Conservation (phyloP, 2,329 filamentous ascomycete species). For the Myriosclerotinia scirpicola region DNA sequence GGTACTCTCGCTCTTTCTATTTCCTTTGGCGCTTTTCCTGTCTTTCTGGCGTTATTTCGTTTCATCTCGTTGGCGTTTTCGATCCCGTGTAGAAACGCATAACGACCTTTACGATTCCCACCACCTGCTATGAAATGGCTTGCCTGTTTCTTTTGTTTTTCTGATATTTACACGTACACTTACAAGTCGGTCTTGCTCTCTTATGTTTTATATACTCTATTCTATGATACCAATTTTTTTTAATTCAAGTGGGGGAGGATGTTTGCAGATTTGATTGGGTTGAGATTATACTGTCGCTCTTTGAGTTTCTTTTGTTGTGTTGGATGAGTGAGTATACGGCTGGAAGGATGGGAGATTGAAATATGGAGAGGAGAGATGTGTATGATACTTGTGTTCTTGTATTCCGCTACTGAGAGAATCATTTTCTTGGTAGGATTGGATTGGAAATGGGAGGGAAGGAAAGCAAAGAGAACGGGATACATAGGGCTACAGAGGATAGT, state of each 20-base stretch:
- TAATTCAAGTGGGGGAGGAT: background rate
- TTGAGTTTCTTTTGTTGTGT: background rate
- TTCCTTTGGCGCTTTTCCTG: background rate
- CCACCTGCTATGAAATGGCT: background rate
- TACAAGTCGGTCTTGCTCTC: too few relatives aligned
- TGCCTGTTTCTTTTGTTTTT: background rate
- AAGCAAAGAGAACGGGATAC: background rate
- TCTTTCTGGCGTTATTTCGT: background rate
- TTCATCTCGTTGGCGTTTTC: background rate
- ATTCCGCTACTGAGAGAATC: too few relatives aligned
- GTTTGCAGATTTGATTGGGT: background rate
- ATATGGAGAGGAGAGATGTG: background rate
- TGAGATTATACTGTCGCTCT: background rate
- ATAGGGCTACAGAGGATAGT: background rate
- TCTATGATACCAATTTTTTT: conserved; percentile 17
- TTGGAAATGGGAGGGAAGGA: too few relatives aligned
- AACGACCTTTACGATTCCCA: conserved; percentile 12
- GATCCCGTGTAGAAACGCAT: background rate
- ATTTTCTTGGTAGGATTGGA: too few relatives aligned
- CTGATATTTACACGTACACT: background rate
- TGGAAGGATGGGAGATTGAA: conserved; percentile 2
- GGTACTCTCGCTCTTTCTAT: background rate
- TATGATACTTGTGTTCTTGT: background rate
- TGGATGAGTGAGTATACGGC: too few relatives aligned
- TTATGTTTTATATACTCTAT: background rate